Base-by-base conservation (phyloP, 306 rosid species). In the Castanopsis chinensis region DNA sequence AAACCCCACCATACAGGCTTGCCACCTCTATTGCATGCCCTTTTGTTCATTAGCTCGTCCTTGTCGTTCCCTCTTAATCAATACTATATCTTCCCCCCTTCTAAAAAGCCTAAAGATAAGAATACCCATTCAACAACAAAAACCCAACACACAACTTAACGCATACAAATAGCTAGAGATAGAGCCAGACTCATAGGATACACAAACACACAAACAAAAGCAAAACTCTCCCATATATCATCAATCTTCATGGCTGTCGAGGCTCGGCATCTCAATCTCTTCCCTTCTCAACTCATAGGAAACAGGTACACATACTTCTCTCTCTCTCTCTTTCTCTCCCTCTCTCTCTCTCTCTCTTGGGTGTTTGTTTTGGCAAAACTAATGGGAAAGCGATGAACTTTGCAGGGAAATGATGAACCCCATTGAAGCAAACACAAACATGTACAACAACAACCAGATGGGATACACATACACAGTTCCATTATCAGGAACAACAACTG, bases 241-340 rank as follows among this genome's bases (percentile, higher is more conserved):
- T 45, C 56, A 4, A 4, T 20, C 63, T 43, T 19, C 85, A 92
- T 94, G 97, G 97, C 99, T 64, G 99, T 94, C 45, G 92, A 92
- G 80, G 93, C 99, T 83, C 87, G 87, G 70, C 93, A 88, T 76
- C 93, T 88, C 71, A 89, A 90, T 76, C 89, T 86, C 76, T 92
- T 91, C 79, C 82, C 85, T 54, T 78, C 97, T 71, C 97, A 92
- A 67, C 88, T 89, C 82, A 5, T 81, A 3, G 54, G 72, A 83
- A 91, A 85, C 85, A 77, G 97, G 99, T 94, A 84, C 35, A 37
- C 45, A 37, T 8, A 37, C 11, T 9, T 35, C 43, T 8, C 3
- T 15, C 17, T 6, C 1, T 10, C 3, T 30, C 11, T 1, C 20
- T 12, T 10, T 60, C 10, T 3, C 5, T 8, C 17, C 17, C 12